Conservation (phyloP, 148 eudicot species). For the Fallopia convolvulus region DNA sequence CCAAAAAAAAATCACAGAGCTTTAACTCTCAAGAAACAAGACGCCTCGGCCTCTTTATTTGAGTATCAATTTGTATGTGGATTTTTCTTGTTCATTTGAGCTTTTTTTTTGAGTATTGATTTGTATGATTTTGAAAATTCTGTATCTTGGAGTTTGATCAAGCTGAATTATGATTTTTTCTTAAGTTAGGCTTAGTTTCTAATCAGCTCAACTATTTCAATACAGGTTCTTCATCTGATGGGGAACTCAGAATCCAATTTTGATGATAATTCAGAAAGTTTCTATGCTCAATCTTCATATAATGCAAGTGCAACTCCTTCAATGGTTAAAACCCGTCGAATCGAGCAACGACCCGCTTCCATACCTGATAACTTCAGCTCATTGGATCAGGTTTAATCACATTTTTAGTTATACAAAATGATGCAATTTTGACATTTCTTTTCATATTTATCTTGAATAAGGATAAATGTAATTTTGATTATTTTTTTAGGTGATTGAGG, state of each 20-base stretch:
- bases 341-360: background rate
- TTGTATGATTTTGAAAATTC: background rate
- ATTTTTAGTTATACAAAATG: background rate
- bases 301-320: background rate
- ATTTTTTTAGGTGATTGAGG: slow-evolving; percentile 41
- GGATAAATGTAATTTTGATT: background rate
- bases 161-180: background rate
- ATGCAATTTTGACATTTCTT: background rate
- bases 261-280: background rate
- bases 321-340: background rate
- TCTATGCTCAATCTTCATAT: background rate
- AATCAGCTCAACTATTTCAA: background rate
- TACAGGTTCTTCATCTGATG: background rate
- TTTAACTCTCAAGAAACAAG: background rate
- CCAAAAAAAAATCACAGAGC: background rate
- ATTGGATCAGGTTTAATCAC: slow-evolving; percentile 42
- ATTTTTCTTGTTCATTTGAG: background rate
- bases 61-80: background rate
- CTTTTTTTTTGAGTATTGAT: background rate
- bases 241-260: slow-evolving; percentile 2
- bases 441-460: background rate
- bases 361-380: slow-evolving; percentile 76
- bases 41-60: background rate
- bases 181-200: background rate
- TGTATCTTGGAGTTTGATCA: background rate